phyloP scores from a whole-genome alignment of 2,329 filamentous ascomycete species.

The Pseudogymnoascus sp. region DNA sequence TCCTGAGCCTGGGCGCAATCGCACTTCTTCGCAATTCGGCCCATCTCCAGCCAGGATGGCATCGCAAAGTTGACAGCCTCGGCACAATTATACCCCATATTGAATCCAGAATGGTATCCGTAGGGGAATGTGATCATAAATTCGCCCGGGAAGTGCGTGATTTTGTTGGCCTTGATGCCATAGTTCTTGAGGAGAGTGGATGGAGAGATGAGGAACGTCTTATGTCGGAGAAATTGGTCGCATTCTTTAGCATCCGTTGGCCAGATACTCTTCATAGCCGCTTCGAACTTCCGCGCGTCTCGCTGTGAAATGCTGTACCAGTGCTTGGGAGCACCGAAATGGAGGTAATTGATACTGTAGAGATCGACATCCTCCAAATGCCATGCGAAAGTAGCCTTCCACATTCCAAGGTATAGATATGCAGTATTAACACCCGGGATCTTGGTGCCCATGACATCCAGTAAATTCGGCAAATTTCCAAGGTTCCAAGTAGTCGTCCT shows the following conservation, averaged over 20 bases:
- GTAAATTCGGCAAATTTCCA: constrained; percentile 83
- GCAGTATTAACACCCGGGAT: constrained; percentile 97
- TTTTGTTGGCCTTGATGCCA: constrained; percentile 91
- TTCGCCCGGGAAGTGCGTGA: constrained; percentile 91
- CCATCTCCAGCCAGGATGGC: constrained; percentile 90
- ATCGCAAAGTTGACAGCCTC: constrained; percentile 98
- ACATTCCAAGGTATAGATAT: constrained; percentile 97
- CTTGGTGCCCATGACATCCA: constrained; percentile 90
- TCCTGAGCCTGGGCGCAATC: constrained; percentile 91
- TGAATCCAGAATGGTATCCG: constrained; percentile 96
- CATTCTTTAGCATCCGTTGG: constrained; percentile 91
- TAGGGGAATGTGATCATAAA: constrained; percentile 99
- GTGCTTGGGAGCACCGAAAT: constrained; percentile 96
- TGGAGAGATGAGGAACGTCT: constrained; percentile 93
- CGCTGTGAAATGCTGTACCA: constrained; percentile 99
- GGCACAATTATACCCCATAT: constrained; percentile 95
- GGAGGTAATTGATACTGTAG: constrained; percentile 99
- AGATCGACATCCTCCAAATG: constrained; percentile 97
- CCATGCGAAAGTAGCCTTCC: constrained; percentile 99
- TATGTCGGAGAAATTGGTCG: constrained; percentile 92
- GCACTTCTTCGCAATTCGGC: constrained; percentile 91
- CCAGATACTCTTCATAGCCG: constrained; percentile 93
- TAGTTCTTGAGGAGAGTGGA: constrained; percentile 78
- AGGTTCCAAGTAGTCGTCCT: constrained; percentile 82
- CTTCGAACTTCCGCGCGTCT: constrained; percentile 85